Percentiles rank a stretch among this genome's conserved stretches.
Evolutionary conservation across 257 asterid genomes (phyloP).

Genomic region (Petunia secreta): DNA sequence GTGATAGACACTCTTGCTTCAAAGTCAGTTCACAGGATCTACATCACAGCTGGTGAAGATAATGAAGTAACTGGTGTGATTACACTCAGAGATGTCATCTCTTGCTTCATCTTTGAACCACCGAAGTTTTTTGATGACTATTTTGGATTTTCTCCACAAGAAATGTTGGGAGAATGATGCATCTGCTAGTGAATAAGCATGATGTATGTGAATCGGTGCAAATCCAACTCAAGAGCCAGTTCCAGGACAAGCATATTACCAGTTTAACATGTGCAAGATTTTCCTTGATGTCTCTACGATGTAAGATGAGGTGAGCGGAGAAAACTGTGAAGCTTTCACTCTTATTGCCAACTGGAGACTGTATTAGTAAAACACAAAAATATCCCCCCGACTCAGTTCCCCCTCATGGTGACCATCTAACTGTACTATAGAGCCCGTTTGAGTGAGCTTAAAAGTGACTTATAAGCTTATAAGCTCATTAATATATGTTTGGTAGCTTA

Average conservation of each 20-base stretch:
- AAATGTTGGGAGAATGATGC: constrained; percentile 42
- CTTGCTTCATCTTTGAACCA: constrained; percentile 78
- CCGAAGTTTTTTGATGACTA: constrained; percentile 61
- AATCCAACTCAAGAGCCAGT: neutral
- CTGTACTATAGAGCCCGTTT: too few species aligned
- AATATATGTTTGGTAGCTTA: too few species aligned
- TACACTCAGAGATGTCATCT: constrained; percentile 79
- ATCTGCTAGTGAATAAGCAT: neutral
- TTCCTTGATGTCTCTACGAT: neutral
- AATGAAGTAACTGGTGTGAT: constrained; percentile 59
- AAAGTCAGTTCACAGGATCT: constrained; percentile 64
- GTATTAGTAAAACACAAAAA: too few species aligned
- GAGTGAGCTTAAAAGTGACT: too few species aligned
- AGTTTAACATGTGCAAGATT: neutral
- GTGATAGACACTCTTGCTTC: constrained; percentile 68
- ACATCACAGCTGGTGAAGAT: constrained; percentile 48
- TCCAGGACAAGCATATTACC: too few species aligned
- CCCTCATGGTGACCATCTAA: too few species aligned
- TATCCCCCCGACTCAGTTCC: too few species aligned
- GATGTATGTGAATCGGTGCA: neutral
- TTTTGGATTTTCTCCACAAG: constrained; percentile 64
- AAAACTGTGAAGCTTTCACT: too few species aligned
- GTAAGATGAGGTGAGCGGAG: too few species aligned
- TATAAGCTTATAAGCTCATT: too few species aligned
- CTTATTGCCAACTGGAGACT: too few species aligned